A percentile compares a stretch with the other conserved stretches of the same genome.
Evolutionary conservation across 2,329 filamentous ascomycete genomes (phyloP).

Genomic region (Diplodia mutila): DNA sequence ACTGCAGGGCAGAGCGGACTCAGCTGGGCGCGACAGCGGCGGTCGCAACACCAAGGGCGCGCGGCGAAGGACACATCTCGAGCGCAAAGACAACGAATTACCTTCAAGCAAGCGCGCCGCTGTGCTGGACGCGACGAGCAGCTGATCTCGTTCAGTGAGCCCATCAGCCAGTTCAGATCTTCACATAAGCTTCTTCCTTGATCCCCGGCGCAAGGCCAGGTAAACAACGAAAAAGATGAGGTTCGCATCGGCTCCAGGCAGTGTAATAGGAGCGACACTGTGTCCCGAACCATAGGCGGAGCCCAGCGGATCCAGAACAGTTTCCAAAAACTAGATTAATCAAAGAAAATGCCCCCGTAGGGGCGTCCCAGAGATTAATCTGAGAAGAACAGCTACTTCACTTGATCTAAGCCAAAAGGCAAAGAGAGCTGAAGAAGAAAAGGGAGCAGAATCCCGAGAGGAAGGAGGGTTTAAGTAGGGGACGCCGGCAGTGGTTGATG

Average conservation of each 20-base stretch:
- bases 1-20: too few relatives aligned
- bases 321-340: neutral
- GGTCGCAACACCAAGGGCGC: too few relatives aligned
- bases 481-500: neutral
- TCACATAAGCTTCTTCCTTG: neutral
- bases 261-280: slow-evolving; percentile 18
- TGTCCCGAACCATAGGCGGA: neutral
- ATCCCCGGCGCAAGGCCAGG: neutral
- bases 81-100: too few relatives aligned
- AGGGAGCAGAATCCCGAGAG: neutral
- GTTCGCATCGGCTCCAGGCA: neutral
- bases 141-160: too few relatives aligned
- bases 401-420: slow-evolving; percentile 2
- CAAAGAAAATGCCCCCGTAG: neutral
- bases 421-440: slow-evolving; percentile 17
- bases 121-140: neutral
- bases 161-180: neutral
- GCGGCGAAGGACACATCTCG: too few relatives aligned
- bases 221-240: neutral
- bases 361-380: neutral
- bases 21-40: too few relatives aligned
- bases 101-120: too few relatives aligned
- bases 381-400: neutral
- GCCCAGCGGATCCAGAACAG: neutral
- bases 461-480: neutral